These are phyloP conservation scores for Trichoderma breve DNA, from an alignment of 2,329 filamentous ascomycete genomes.

Conservation along the genomic window DNA sequence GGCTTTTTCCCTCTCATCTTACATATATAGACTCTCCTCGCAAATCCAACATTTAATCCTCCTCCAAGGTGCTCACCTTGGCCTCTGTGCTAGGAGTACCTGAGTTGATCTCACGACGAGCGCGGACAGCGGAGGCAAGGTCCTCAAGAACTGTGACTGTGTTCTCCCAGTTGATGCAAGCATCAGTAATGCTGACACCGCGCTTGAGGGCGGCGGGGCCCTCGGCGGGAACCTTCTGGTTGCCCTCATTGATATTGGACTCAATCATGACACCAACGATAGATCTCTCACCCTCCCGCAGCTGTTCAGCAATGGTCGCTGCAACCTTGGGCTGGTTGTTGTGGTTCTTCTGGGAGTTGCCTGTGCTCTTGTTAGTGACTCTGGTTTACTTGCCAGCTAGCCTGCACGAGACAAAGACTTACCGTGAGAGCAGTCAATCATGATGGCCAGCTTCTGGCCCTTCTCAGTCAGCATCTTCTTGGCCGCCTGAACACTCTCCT, in stretches of 20 bases:
- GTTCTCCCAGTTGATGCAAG: constrained; percentile 89
- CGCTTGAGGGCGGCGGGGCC: constrained; percentile 77
- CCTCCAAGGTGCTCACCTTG: constrained; percentile 50
- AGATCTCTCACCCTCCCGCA: constrained; percentile 79
- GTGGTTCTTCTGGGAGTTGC: constrained; percentile 97
- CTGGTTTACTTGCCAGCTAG: neutral
- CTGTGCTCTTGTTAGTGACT: constrained; percentile 40
- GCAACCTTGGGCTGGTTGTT: constrained; percentile 96
- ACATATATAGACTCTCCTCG: neutral
- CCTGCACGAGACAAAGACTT: constrained; percentile 32
- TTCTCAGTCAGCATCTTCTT: constrained; percentile 79
- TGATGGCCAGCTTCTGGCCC: constrained; percentile 82
- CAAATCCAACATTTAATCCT: constrained; percentile 41
- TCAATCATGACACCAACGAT: constrained; percentile 99
- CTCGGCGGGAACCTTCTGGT: constrained; percentile 83
- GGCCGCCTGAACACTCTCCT: constrained; percentile 73
- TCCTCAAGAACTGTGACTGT: constrained; percentile 81
- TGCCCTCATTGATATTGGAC: constrained; percentile 90
- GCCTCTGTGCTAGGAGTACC: constrained; percentile 32
- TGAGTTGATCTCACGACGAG: constrained; percentile 59
- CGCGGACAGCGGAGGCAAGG: constrained; percentile 78
- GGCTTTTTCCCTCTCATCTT: neutral
- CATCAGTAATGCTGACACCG: constrained; percentile 92
- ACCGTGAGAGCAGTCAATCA: constrained; percentile 99
- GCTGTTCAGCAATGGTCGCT: constrained; percentile 75